Evolutionary conservation across 2,329 filamentous ascomycete genomes (phyloP), one percentile per base, ranked within the genome.

Genomic region (Pestalotiopsis sp.): DNA sequence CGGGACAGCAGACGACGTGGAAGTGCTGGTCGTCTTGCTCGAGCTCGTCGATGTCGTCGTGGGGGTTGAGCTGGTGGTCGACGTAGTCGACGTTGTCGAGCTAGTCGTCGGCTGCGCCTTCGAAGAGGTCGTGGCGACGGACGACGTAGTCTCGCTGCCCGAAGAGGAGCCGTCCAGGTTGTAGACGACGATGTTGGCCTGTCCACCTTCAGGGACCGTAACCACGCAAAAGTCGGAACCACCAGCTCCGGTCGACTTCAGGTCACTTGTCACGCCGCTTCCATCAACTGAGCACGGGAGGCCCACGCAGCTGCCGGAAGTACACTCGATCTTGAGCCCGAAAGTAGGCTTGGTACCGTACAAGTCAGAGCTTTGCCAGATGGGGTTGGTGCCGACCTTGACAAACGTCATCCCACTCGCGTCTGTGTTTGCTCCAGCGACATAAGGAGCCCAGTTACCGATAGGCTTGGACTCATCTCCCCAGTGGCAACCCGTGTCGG

Each of bases 311-410:
- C 85, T 82, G 27, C 85, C 86, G 39, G 86, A 85, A 6, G 87
- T 85, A 77, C 93, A 95, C 75, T 90, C 88, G 72, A 95, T 89
- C 78, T 88, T 88, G 66, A 94, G 78, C 71, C 92, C 92, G 72
- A 88, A 95, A 5, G 82, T 84, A 6, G 92, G 92, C 71, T 86
- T 85, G 23, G 82, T 85, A 71, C 84, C 81, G 61, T 84, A 84
- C 75, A 93, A 80, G 20, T 83, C 64, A 71, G 87, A 80, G 74
- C 84, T 75, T 73, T 90, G 85, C 80, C 89, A 95, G 70, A 93
- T 91, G 27, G 93, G 93, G 79, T 95, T 95, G 86, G 90, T 92
- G 67, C 90, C 92, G 66, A 95, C 83, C 82, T 93, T 94, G 74
- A 93, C 86, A 76, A 87, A 95, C 1, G 92, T 94, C 70, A 87